Percentiles rank a stretch among this genome's conserved stretches.
Evolutionary conservation across 257 asterid genomes (phyloP).

Genomic region (Plantago elongata): DNA sequence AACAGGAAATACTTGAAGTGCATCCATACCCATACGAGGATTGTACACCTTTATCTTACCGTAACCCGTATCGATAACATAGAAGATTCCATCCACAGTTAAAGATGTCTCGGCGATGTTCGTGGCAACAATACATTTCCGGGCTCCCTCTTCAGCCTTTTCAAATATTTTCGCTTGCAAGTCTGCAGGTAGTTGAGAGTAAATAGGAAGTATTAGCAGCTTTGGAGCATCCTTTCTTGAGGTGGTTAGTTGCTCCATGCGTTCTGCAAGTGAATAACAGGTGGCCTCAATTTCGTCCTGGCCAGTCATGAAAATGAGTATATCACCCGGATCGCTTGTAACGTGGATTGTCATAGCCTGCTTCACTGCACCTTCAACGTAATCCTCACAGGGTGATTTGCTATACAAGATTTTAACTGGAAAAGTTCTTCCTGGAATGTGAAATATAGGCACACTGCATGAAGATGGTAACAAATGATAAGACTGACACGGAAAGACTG

Average conservation of each 20-base stretch:
- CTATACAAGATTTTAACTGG: conserved; percentile 77
- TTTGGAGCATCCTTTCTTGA: conserved; percentile 75
- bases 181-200: conserved; percentile 98
- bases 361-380: conserved; percentile 94
- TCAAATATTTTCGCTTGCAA: conserved; percentile 90
- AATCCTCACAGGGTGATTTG: conserved; percentile 91
- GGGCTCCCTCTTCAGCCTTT: conserved; percentile 91
- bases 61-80: conserved; percentile 88
- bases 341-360: conserved; percentile 93
- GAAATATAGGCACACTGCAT: conserved; percentile 88
- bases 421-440: conserved; percentile 95
- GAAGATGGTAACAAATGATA: conserved; percentile 13
- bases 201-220: conserved; percentile 83
- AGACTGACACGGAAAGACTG: background rate
- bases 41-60: conserved; percentile 91
- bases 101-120: conserved; percentile 95
- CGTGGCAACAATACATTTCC: conserved; percentile 94
- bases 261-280: conserved; percentile 83
- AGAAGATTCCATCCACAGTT: conserved; percentile 90
- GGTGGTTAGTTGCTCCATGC: conserved; percentile 77
- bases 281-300: conserved; percentile 98
- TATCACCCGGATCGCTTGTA: conserved; percentile 92
- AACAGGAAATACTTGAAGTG: conserved; percentile 92
- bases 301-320: conserved; percentile 96
- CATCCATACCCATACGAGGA: conserved; percentile 99